These are phyloP conservation scores for Penicillium rolfsii DNA, from an alignment of 2,329 filamentous ascomycete species.

Conservation along the genomic window DNA sequence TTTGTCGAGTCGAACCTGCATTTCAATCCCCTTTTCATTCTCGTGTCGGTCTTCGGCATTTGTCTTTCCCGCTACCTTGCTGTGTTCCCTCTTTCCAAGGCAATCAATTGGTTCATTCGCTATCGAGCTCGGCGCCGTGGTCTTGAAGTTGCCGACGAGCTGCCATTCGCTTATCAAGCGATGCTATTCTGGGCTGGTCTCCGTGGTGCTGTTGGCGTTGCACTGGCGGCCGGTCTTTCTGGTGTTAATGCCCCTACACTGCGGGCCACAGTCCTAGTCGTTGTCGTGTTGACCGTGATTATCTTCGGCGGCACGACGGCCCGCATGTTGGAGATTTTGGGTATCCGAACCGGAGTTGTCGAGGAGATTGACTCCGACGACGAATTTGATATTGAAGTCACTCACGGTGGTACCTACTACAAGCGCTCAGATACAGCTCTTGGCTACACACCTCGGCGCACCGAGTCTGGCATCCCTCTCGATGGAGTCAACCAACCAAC, in stretches of 20 bases:
- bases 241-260: slow-evolving; percentile 81
- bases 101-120: slow-evolving; percentile 90
- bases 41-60: slow-evolving; percentile 88
- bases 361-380: slow-evolving; percentile 98
- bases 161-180: slow-evolving; percentile 94
- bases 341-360: slow-evolving; percentile 94
- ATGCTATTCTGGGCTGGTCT: slow-evolving; percentile 99
- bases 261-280: slow-evolving; percentile 92
- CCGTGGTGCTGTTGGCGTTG: slow-evolving; percentile 92
- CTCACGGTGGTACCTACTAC: slow-evolving; percentile 72
- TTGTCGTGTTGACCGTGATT: slow-evolving; percentile 96
- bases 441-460: slow-evolving; percentile 71
- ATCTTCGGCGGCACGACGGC: slow-evolving; percentile 98
- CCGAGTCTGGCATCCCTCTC: slow-evolving; percentile 62
- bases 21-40: slow-evolving; percentile 93
- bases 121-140: slow-evolving; percentile 80
- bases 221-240: slow-evolving; percentile 82
- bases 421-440: slow-evolving; percentile 78
- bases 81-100: slow-evolving; percentile 86
- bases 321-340: slow-evolving; percentile 94
- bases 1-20: slow-evolving; percentile 88
- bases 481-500: slow-evolving; percentile 51
- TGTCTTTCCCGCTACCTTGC: slow-evolving; percentile 90
- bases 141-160: slow-evolving; percentile 76
- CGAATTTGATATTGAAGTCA: slow-evolving; percentile 92